Evolutionary conservation across 139 green algal genomes (phyloP), one percentile per base, ranked within the genome.

Genomic region (Microglena sp.): DNA sequence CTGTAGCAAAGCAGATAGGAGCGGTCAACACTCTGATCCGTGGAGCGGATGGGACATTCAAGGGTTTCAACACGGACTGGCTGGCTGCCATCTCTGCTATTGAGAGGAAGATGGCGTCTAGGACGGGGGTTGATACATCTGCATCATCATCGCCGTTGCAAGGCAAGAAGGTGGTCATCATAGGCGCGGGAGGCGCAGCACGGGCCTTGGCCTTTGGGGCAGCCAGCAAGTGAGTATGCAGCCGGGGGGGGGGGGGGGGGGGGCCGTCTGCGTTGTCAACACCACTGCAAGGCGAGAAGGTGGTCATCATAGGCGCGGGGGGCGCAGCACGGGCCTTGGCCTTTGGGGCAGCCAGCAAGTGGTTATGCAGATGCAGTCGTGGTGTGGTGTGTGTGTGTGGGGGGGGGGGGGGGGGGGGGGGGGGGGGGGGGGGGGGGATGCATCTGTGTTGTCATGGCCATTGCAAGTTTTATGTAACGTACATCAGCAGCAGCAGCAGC

Each of bases 51-150:
- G 86, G 83, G 28, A 70, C 29, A 0, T 86, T 90, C 26, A 86
- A 84, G 44, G 92, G 77, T 0, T 94, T 90, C 84, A 98, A 98
- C 82, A 98, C 93, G 1, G 93, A 98, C 75, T 96, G 84, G 82
- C 54, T 58, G 0, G 93, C 93, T 0, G 93, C 93, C 8, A 93
- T 97, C 32, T 66, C 45, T 0, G 91, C 92, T 5, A 94, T 98
- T 29, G 92, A 96, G 81, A 58, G 77, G 1, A 81, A 80, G 5
- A 64, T 95, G 50, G 43, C 44, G 34, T 62, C 0, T 54, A 56
- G 33, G 50, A 66, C 29, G 55, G 43, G 21, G 59, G 67, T 46
- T 31, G 35, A 33, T 33, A 26, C 6, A 7, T 31, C 33, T 22
- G 33, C 33, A 34, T 32, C 64, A 22, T 44, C 64, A 36, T 68